Base-by-base conservation (phyloP, 2,329 filamentous ascomycete genomes). In the Aspergillus sp. region DNA sequence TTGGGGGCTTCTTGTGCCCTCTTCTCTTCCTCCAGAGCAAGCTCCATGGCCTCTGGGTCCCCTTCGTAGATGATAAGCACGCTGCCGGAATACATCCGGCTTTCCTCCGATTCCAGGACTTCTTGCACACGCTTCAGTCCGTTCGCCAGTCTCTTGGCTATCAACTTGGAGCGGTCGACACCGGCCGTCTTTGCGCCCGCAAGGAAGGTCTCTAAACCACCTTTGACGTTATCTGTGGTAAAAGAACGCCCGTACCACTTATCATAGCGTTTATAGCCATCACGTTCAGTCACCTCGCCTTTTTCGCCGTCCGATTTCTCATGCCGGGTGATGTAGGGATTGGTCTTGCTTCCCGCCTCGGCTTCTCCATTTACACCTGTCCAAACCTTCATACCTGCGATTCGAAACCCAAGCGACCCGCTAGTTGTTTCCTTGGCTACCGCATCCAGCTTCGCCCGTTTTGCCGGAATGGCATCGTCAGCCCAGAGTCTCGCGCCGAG, bases 401-500 rank as follows among this genome's bases (percentile, higher is more conserved):
- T 85, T 23, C 88, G 82, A 69, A 88, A 89, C 15, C 87, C 87
- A 9, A 90, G 77, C 51, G 79, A 82, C 4, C 82, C 80, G 66
- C 83, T 87, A 1, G 87, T 90, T 3, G 87, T 88, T 65, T 84
- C 80, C 17, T 80, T 77, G 4, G 85, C 80, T 19, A 89, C 85
- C 45, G 83, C 82, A 69, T 89, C 87, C 25, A 90, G 76, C 55
- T 85, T 81, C 25, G 77, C 81, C 17, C 86, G 79, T 74, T 90
- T 90, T 31, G 84, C 81, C 0, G 80, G 76, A 25, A 82, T 81
- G 3, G 88, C 85, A 64, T 82, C 81, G 43, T 96, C 91, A 15
- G 91, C 94, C 90, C 93, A 98, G 6, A 99, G 80, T 34, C 91
- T 86, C 54, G 88, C 85, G 48, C 95, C 95, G 22, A 99, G 86